Base-by-base conservation (phyloP, 2,329 filamentous ascomycete species). In the Fusarium kyushuense region DNA sequence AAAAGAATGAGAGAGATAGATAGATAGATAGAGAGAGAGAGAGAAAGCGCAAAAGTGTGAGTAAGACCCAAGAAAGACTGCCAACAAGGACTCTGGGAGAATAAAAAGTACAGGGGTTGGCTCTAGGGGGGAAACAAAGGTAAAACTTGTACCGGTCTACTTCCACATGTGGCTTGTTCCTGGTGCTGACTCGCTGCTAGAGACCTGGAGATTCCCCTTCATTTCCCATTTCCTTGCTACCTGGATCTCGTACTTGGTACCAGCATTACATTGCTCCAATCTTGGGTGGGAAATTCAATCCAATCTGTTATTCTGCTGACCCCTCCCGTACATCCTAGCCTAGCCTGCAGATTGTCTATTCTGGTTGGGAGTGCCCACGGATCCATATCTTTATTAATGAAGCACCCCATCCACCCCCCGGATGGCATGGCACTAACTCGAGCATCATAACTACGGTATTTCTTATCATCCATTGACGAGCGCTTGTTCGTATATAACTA, bases 261-360 rank as follows among this genome's bases (percentile, higher is more conserved):
- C 17, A 33, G 32, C 35, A 38, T 38, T 38, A 38, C n/a, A 62
- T 69, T 64, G 19, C 36, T 27, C 47, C 47, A 51, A 51, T 51
- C 47, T 51, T 51, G 32, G 38, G 21, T 51, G 25, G 23, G 17
- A 51, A 51, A 48, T 48, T 49, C 47, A 51, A n/a, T 62, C 57
- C 58, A 70, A 69, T 71, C 57, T 72, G 62, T 61, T 72, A 65
- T 61, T 72, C n/a, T 71, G 59, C 70, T 72, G 57, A 71, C 70
- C 70, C 70, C 70, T 67, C 64, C 70, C 70, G 58, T 61, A 54
- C 45, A 51, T 46, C 54, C 47, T 41, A 42, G 40, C 40, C 46
- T 48, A 33, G 60, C 41, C 41, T 43, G 32, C 12, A 46, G 36
- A 17, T 21, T 25, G 38, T 41, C 40, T 61, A 46, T 54, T 56